Base-by-base conservation (phyloP, 2,329 filamentous ascomycete species). In the Colletotrichum sp. region DNA sequence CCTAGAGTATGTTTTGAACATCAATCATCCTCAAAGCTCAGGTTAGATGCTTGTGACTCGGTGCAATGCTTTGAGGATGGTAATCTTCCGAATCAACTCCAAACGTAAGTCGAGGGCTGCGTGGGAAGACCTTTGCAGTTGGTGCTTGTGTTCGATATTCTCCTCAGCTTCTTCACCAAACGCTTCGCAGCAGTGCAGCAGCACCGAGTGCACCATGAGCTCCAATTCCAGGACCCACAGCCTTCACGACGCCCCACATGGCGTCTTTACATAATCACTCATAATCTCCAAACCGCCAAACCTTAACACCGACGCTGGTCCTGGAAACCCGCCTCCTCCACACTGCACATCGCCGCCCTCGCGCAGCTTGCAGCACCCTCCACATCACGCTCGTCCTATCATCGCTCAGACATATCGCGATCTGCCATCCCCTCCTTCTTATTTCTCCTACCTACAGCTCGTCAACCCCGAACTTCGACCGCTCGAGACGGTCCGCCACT, bases 401-500 rank as follows among this genome's bases (percentile, higher is more conserved):
- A 64, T 48, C 70, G 70, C 28, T 48, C 70, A 68, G 64, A 48
- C 28, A 59, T 64, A 75, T 68, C 70, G 44, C 64, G 55, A 75
- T 72, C 63, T 75, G 34, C 73, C 61, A 25, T 25, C 13, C 57
- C 60, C 61, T 44, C 34, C 57, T 27, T 36, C 28, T 67, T 34
- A 48, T 28, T 30, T 16, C 27, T n/a, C 30, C 48, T 39, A 25
- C 55, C 59, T 39, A 34, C 65, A 61, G 44, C 30, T 63, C 52
- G 64, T 63, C 69, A 75, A 75, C 55, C 59, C 73, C 57, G 64
- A 73, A 68, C 68, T 73, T 73, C 59, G 73, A 68, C 64, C 73
- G 70, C 32, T 73, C 69, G 57, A 72, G 68, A 39, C 25, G 55
- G 28, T 27, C 52, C 55, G 68, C 59, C 48, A 66, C 68, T 44